Evolutionary conservation across 1,284 basidiomycete species (phyloP).

Genomic region (Marasmius sp.): DNA sequence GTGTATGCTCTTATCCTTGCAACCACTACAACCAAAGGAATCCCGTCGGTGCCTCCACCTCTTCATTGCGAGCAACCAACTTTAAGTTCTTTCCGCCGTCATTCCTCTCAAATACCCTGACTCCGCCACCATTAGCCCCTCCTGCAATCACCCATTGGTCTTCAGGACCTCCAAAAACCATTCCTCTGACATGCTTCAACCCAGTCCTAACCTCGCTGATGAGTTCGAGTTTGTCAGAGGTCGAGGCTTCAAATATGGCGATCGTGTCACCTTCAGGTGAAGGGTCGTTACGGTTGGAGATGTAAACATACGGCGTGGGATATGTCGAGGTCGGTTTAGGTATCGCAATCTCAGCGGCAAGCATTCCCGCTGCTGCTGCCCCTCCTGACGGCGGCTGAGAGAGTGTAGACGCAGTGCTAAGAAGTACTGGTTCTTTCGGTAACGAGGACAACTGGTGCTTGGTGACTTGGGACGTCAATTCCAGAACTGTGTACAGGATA

Average conservation of each 20-base stretch:
- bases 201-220: conserved; percentile 51
- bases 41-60: conserved; percentile 39
- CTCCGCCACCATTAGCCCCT: conserved; percentile 45
- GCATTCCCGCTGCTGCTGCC: conserved; percentile 39
- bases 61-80: conserved; percentile 37
- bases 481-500: conserved; percentile 62
- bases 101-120: conserved; percentile 52
- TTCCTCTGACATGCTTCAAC: conserved; percentile 50
- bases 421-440: conserved; percentile 32
- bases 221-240: conserved; percentile 39
- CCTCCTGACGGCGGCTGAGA: conserved; percentile 37
- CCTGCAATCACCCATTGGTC: conserved; percentile 50
- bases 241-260: conserved; percentile 51
- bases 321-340: conserved; percentile 42
- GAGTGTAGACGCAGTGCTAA: conserved; percentile 48
- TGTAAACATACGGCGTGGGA: conserved; percentile 52
- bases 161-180: conserved; percentile 50
- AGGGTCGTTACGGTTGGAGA: conserved; percentile 66
- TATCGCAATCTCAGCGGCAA: conserved; percentile 60
- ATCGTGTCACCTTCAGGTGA: conserved; percentile 61
- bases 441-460: conserved; percentile 40
- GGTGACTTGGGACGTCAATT: conserved; percentile 57
- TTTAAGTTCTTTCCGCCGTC: conserved; percentile 46
- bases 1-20: background rate
- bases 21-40: conserved; percentile 45